Evolutionary conservation across 2,329 filamentous ascomycete genomes (phyloP).

Genomic region (Penicillium sp.): DNA sequence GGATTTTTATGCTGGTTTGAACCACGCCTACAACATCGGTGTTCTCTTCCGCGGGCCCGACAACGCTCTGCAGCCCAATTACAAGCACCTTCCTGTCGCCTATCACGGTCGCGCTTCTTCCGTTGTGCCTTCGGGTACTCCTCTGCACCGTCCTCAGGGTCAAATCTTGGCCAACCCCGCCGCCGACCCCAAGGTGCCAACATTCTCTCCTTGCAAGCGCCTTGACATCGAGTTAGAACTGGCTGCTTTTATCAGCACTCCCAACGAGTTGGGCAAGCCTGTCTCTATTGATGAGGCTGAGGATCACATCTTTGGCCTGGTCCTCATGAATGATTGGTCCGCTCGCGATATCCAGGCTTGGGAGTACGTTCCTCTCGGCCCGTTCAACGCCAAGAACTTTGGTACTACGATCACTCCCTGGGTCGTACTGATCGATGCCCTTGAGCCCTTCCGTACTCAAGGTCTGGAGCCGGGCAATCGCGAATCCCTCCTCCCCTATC

Average conservation of each 20-base stretch:
- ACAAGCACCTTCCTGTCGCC: slow-evolving; percentile 74
- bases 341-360: slow-evolving; percentile 78
- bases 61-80: slow-evolving; percentile 76
- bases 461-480: slow-evolving; percentile 55
- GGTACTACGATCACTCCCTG: slow-evolving; percentile 73
- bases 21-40: slow-evolving; percentile 74
- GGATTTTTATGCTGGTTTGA: slow-evolving; percentile 78
- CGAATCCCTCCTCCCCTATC: slow-evolving; percentile 57
- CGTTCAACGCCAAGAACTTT: slow-evolving; percentile 84
- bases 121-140: slow-evolving; percentile 70
- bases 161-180: slow-evolving; percentile 68
- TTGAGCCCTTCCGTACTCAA: slow-evolving; percentile 63
- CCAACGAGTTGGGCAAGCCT: slow-evolving; percentile 63
- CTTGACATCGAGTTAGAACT: slow-evolving; percentile 80
- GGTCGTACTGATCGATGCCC: slow-evolving; percentile 73
- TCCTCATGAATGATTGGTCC: slow-evolving; percentile 85
- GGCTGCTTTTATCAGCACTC: slow-evolving; percentile 68
- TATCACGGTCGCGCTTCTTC: slow-evolving; percentile 79
- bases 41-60: slow-evolving; percentile 69
- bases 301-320: slow-evolving; percentile 72
- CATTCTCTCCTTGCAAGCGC: slow-evolving; percentile 61
- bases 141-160: slow-evolving; percentile 69
- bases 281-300: slow-evolving; percentile 64
- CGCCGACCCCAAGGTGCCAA: slow-evolving; percentile 60
- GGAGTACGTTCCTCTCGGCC: slow-evolving; percentile 80